Conservation (phyloP, 1,284 basidiomycete genomes). For the Melampsora larici-populina region DNA sequence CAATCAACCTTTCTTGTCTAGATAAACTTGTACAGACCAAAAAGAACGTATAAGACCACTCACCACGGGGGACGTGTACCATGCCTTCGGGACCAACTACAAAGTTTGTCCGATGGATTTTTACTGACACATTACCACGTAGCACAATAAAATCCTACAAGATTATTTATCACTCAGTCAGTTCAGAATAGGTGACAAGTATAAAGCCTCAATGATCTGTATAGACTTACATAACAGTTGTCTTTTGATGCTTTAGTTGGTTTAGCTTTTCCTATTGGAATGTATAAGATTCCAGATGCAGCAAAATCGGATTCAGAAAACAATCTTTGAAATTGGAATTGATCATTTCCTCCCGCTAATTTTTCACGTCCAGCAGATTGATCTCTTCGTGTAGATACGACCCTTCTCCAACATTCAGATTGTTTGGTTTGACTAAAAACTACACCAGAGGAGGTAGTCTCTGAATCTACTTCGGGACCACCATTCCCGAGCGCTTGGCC, state of each 20-base stretch:
- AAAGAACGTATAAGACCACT: neutral
- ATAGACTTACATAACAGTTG: constrained; percentile 31
- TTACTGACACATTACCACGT: constrained; percentile 31
- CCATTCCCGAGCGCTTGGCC: neutral
- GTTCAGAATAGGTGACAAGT: neutral
- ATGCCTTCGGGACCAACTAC: constrained; percentile 23
- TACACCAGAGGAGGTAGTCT: constrained; percentile 17
- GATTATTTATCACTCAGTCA: neutral
- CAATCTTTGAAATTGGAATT: constrained; percentile 35
- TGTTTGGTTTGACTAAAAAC: constrained; percentile 30
- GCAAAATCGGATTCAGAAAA: constrained; percentile 30
- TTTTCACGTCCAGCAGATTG: constrained; percentile 11
- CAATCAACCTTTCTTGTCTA: neutral
- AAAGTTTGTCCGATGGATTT: constrained; percentile 30
- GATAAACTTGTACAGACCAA: neutral
- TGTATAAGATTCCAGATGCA: constrained; percentile 24
- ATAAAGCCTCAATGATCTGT: neutral
- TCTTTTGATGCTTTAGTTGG: constrained; percentile 36
- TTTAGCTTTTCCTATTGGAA: constrained; percentile 32
- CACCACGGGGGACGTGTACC: constrained; percentile 30
- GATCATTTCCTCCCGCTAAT: constrained; percentile 1
- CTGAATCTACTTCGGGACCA: neutral
- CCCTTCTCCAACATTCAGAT: constrained; percentile 8
- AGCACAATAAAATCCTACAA: constrained; percentile 34
- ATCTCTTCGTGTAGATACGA: constrained; percentile 29